Conservation (phyloP, 208 protist species). For the Tetramitus jugosus region DNA sequence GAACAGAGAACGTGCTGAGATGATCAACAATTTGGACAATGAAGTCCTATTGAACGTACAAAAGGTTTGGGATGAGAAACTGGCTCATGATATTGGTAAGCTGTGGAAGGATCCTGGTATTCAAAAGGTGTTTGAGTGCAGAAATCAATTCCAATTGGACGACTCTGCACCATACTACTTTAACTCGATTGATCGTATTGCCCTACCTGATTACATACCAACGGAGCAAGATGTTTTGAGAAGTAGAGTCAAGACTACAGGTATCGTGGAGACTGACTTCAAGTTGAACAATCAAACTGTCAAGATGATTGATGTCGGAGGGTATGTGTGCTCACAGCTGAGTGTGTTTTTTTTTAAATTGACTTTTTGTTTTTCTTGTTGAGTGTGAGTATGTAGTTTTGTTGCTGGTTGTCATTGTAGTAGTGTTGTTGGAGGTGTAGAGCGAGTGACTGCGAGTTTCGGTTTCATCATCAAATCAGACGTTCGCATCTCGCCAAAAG, state of each 20-base stretch:
- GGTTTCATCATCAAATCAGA: too few species aligned
- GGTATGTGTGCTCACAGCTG: too few species aligned
- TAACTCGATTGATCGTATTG: conserved; percentile 16
- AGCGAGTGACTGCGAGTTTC: too few species aligned
- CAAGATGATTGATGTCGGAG: conserved; percentile 37
- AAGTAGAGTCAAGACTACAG: conserved; percentile 23
- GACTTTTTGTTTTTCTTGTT: too few species aligned
- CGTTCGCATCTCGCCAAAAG: too few species aligned
- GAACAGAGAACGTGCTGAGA: conserved; percentile 2
- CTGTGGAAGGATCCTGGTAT: conserved; percentile 48
- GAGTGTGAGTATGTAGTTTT: background rate
- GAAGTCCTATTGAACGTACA: background rate
- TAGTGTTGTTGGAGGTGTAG: too few species aligned
- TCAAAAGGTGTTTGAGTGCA: conserved; percentile 33
- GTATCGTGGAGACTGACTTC: conserved; percentile 23
- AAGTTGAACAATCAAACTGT: background rate
- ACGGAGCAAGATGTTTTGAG: conserved; percentile 26
- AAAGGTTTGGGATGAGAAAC: background rate
- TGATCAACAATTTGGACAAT: background rate
- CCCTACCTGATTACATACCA: conserved; percentile 20
- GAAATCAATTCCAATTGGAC: conserved; percentile 46
- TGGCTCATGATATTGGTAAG: conserved; percentile 6
- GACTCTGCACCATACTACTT: conserved; percentile 45
- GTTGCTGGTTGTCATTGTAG: background rate
- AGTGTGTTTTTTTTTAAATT: too few species aligned